Conservation (phyloP, 139 green algal species). For the Chlamydomonas incerta region DNA sequence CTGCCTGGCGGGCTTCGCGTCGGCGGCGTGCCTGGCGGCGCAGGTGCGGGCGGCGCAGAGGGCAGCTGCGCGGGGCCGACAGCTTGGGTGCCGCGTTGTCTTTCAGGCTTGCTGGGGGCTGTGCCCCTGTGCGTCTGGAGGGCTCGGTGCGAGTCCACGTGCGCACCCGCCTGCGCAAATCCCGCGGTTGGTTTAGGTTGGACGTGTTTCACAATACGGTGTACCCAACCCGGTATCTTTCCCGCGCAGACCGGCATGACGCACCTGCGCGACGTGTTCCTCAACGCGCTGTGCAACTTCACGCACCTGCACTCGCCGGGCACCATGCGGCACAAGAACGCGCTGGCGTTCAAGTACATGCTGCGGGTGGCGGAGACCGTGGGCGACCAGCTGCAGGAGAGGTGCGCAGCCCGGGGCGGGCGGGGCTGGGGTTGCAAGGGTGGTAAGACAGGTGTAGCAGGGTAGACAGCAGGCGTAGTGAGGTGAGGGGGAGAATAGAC, state of each 20-base stretch:
- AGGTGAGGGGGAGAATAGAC: too few species aligned
- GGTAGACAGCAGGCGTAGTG: too few species aligned
- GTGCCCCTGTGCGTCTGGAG: too few species aligned
- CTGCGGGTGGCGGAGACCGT: conserved; percentile 80
- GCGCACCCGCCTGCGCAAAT: too few species aligned
- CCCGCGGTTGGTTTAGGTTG: too few species aligned
- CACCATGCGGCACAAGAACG: conserved; percentile 88
- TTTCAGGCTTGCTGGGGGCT: too few species aligned
- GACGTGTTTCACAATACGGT: too few species aligned
- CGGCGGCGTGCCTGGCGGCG: conserved; percentile 51
- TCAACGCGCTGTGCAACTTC: conserved; percentile 84
- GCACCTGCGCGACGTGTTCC: conserved; percentile 90
- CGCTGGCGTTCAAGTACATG: conserved; percentile 84
- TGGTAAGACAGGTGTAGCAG: too few species aligned
- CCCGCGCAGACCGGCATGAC: conserved; percentile 79
- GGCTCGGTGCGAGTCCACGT: too few species aligned
- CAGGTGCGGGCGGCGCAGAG: background rate
- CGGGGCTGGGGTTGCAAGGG: background rate
- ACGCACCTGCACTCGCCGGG: conserved; percentile 76
- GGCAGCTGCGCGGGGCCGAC: too few species aligned
- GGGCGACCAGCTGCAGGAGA: conserved; percentile 81
- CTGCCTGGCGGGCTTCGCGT: conserved; percentile 81
- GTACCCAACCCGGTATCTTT: too few species aligned
- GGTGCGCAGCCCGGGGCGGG: conserved; percentile 23
- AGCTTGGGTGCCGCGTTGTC: too few species aligned